A percentile compares a stretch with the other conserved stretches of the same genome.
These are phyloP conservation scores for Lathyrus sativus DNA, from an alignment of 306 rosid genomes.

Conservation along the genomic window DNA sequence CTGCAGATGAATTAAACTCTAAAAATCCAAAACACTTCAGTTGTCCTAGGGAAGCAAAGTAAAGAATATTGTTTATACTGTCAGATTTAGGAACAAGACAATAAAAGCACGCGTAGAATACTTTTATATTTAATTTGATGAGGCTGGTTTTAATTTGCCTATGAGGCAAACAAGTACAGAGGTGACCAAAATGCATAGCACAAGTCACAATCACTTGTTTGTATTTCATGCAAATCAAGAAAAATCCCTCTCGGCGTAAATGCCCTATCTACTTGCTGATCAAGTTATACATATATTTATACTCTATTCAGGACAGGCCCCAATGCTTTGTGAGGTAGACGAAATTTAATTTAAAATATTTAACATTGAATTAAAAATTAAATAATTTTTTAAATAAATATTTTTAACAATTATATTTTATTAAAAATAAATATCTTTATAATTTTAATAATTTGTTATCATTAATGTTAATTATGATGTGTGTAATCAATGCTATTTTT, in stretches of 20 bases:
- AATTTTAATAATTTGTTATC: no score
- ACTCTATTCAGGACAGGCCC: no score
- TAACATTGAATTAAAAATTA: no score
- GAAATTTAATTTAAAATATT: no score
- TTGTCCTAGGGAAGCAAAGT: background rate
- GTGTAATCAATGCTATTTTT: no score
- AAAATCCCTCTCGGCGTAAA: conserved; percentile 27
- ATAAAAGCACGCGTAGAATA: conserved; percentile 34
- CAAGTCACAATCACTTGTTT: conserved; percentile 1
- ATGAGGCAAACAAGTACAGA: background rate
- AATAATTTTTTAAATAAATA: no score
- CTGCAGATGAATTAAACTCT: background rate
- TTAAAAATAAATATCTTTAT: no score
- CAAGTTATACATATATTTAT: no score
- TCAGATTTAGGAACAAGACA: conserved; percentile 33
- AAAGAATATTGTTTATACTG: conserved; percentile 26
- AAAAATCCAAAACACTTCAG: conserved; percentile 4
- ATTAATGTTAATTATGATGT: no score
- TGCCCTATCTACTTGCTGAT: no score
- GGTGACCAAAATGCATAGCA: conserved; percentile 16
- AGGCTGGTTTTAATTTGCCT: background rate
- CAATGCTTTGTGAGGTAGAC: no score
- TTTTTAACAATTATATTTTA: no score
- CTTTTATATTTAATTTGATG: background rate
- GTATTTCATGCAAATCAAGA: conserved; percentile 23